A percentile compares a stretch with the other conserved stretches of the same genome.
Evolutionary conservation across 805 yeast species (phyloP).

Genomic region (Yarrowia keelungensis): DNA sequence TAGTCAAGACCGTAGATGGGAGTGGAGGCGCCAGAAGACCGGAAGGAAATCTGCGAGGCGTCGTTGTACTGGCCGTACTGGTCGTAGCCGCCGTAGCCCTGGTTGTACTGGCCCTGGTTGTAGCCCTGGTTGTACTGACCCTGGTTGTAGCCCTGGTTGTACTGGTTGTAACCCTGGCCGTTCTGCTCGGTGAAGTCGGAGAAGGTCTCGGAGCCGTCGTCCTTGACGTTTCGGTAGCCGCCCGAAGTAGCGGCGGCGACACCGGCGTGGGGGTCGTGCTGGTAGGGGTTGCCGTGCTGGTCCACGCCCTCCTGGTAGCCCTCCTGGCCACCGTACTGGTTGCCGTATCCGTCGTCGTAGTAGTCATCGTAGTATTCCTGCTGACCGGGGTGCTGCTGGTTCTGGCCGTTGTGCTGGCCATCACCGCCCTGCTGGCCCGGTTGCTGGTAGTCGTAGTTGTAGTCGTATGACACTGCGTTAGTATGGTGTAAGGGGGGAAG

Average conservation of each 20-base stretch:
- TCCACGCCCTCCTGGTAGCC: conserved; percentile 48
- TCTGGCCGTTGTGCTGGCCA: conserved; percentile 44
- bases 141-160: conserved; percentile 48
- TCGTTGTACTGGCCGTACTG: conserved; percentile 39
- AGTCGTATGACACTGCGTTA: conserved; percentile 43
- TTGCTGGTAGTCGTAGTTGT: conserved; percentile 43
- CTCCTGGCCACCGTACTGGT: conserved; percentile 44
- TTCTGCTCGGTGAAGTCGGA: conserved; percentile 53
- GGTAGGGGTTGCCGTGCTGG: conserved; percentile 55
- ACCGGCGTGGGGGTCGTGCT: conserved; percentile 50
- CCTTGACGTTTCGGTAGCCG: conserved; percentile 48
- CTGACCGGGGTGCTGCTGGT: conserved; percentile 42
- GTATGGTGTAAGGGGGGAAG: conserved; percentile 1
- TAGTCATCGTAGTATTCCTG: conserved; percentile 46
- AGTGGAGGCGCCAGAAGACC: conserved; percentile 93
- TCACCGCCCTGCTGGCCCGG: conserved; percentile 41
- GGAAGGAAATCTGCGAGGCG: conserved; percentile 69
- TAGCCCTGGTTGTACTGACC: conserved; percentile 48
- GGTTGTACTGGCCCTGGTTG: conserved; percentile 43
- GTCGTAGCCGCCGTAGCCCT: conserved; percentile 44
- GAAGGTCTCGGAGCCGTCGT: conserved; percentile 52
- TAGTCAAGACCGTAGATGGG: conserved; percentile 81
- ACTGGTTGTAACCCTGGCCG: conserved; percentile 41
- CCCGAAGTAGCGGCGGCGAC: conserved; percentile 54
- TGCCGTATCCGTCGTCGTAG: conserved; percentile 39